A percentile compares a stretch with the other conserved stretches of the same genome.
Evolutionary conservation across 257 asterid species (phyloP).

Genomic region (Pogostemon cablin): DNA sequence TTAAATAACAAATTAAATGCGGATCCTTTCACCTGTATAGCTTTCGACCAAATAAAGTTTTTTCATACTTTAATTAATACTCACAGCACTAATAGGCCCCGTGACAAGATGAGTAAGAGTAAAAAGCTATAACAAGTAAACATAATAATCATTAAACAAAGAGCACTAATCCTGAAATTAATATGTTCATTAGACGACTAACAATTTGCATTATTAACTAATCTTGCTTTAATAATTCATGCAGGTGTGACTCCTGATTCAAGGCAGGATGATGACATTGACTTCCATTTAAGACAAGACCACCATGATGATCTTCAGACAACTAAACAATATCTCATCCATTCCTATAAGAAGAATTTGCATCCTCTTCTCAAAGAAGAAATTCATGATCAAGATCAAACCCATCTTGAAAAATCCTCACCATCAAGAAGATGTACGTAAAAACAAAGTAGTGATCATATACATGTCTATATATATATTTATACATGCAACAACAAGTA

Average conservation of each 20-base stretch:
- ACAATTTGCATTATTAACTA: not conserved
- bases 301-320: slow-evolving; percentile 53
- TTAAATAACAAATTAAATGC: not conserved
- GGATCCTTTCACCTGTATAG: not conserved
- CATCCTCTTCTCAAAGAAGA: slow-evolving; percentile 62
- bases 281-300: slow-evolving; percentile 52
- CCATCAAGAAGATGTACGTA: slow-evolving; percentile 44
- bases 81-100: slow-evolving; percentile 12
- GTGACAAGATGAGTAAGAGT: not conserved
- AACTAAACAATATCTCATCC: slow-evolving; percentile 58
- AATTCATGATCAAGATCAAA: slow-evolving; percentile 37
- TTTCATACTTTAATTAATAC: slow-evolving; percentile 23
- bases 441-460: not conserved
- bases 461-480: no score
- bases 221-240: not conserved
- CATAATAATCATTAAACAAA: slow-evolving; percentile 8
- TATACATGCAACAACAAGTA: no score
- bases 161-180: not conserved
- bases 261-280: slow-evolving; percentile 61
- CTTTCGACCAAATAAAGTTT: slow-evolving; percentile 33
- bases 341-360: slow-evolving; percentile 58
- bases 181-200: not conserved
- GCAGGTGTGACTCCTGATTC: slow-evolving; percentile 78
- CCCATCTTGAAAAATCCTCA: slow-evolving; percentile 33
- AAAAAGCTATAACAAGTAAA: slow-evolving; percentile 4